Percentiles rank a stretch among this genome's conserved stretches.
Conservation (phyloP, 2,329 filamentous ascomycete species). For the Alternaria arbusti region DNA sequence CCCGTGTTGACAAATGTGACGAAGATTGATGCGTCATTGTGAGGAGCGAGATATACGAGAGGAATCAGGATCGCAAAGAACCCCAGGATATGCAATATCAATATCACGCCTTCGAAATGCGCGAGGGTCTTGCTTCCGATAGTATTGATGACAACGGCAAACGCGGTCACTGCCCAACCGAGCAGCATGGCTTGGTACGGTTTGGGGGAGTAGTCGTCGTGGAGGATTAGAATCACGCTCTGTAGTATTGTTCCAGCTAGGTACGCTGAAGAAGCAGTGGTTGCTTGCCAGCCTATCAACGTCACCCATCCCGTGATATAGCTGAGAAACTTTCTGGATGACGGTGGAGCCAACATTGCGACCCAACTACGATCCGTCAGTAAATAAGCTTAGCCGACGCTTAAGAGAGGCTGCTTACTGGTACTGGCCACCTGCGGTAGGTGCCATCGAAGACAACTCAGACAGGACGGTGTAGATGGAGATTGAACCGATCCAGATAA, state of each 20-base stretch:
- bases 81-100: constrained; percentile 56
- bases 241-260: constrained; percentile 10
- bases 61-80: constrained; percentile 56
- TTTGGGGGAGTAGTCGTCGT: constrained; percentile 33
- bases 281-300: constrained; percentile 23
- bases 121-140: constrained; percentile 51
- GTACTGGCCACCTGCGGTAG: constrained; percentile 23
- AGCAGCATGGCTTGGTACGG: constrained; percentile 57
- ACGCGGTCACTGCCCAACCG: constrained; percentile 49
- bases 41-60: constrained; percentile 14
- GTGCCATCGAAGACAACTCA: constrained; percentile 24
- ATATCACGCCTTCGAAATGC: constrained; percentile 51
- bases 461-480: constrained; percentile 18
- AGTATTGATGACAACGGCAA: constrained; percentile 50
- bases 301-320: constrained; percentile 21
- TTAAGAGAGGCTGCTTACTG: neutral
- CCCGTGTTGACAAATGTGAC: constrained; percentile 51
- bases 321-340: constrained; percentile 13
- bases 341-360: constrained; percentile 52
- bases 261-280: constrained; percentile 3
- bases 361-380: constrained; percentile 5
- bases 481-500: constrained; percentile 19
- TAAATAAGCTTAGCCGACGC: too few relatives aligned
- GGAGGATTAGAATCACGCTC: constrained; percentile 3
- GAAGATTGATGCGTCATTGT: constrained; percentile 44